phyloP scores from a whole-genome alignment of 176 grass and related monocot genomes.

The Saccharum officinarum region DNA sequence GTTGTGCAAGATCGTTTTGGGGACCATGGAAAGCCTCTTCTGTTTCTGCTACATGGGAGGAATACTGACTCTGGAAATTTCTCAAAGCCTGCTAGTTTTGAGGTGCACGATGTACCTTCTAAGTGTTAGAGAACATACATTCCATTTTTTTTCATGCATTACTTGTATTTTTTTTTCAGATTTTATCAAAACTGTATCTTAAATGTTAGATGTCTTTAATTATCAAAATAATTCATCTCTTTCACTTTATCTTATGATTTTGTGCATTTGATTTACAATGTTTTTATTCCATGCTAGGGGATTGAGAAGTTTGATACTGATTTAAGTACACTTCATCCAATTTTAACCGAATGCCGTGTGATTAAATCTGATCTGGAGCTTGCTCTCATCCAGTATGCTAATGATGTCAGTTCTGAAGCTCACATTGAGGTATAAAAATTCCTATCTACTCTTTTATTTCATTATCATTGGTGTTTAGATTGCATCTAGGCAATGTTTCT shows the following conservation, averaged over 20 bases:
- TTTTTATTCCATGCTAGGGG: constrained; percentile 45
- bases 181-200: neutral
- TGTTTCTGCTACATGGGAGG: constrained; percentile 79
- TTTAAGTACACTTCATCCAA: constrained; percentile 75
- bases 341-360: constrained; percentile 94
- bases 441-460: constrained; percentile 14
- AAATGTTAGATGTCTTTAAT: neutral
- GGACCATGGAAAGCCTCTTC: constrained; percentile 59
- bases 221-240: neutral
- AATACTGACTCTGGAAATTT: constrained; percentile 90
- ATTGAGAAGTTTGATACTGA: constrained; percentile 89
- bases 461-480: neutral
- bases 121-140: constrained; percentile 5
- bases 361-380: constrained; percentile 87
- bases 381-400: constrained; percentile 92
- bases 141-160: neutral
- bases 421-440: constrained; percentile 75
- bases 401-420: constrained; percentile 97
- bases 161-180: neutral
- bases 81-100: constrained; percentile 89
- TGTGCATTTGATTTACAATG: constrained; percentile 6
- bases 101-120: constrained; percentile 45
- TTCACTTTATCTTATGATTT: constrained; percentile 8
- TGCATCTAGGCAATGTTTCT: neutral
- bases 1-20: constrained; percentile 55